Conservation (phyloP, 768 basidiomycete species). For the Obba rivulosa region DNA sequence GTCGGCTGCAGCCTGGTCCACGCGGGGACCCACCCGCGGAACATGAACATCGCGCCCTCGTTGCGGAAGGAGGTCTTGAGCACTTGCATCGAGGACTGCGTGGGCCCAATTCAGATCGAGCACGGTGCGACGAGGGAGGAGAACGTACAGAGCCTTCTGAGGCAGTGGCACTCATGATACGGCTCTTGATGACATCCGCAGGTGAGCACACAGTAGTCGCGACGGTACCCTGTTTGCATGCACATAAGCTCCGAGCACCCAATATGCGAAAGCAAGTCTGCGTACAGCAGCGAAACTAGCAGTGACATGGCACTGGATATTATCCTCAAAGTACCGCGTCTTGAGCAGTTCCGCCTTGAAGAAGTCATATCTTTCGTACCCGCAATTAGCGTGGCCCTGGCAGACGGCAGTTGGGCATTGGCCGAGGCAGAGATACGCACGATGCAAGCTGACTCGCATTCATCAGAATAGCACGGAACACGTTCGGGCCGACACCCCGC, state of each 20-base stretch:
- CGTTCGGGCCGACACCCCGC: constrained; percentile 80
- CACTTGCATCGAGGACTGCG: constrained; percentile 63
- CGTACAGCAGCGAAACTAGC: constrained; percentile 83
- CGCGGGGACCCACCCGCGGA: constrained; percentile 88
- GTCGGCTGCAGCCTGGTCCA: constrained; percentile 85
- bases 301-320: constrained; percentile 77
- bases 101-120: too few relatives aligned
- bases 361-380: constrained; percentile 67
- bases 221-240: constrained; percentile 64
- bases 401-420: neutral
- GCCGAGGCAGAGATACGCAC: constrained; percentile 35
- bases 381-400: neutral
- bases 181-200: constrained; percentile 83
- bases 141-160: constrained; percentile 39
- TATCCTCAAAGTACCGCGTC: constrained; percentile 70
- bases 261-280: constrained; percentile 8
- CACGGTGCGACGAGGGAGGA: constrained; percentile 6
- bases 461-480: constrained; percentile 83
- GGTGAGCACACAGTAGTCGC: constrained; percentile 88
- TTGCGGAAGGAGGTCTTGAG: constrained; percentile 62
- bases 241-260: neutral
- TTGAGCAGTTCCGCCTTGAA: constrained; percentile 83
- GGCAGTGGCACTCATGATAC: constrained; percentile 87
- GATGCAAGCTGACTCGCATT: constrained; percentile 91
- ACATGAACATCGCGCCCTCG: constrained; percentile 87